Evolutionary conservation across 78 protist species (phyloP).

Genomic region (Isochrysis galbana): DNA sequence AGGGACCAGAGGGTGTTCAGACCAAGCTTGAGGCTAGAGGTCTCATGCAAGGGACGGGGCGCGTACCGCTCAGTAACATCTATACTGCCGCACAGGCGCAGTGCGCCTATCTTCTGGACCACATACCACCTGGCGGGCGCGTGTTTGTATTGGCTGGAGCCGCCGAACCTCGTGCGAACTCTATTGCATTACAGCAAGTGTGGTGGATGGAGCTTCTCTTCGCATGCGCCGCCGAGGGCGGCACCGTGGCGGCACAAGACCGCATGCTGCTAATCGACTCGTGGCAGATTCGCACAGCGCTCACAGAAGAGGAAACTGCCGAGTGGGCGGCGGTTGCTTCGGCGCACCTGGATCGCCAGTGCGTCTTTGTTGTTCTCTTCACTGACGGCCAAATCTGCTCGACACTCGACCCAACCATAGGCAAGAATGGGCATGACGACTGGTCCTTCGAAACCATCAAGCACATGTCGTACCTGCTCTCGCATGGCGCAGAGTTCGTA

Average conservation of each 20-base stretch:
- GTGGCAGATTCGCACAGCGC: not conserved
- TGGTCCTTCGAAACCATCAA: not conserved
- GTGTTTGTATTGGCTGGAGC: not conserved
- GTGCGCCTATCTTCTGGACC: not conserved
- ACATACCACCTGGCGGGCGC: not conserved
- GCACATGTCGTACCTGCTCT: not conserved
- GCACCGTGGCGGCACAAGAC: not conserved
- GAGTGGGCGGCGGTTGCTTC: not conserved
- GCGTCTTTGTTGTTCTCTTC: not conserved
- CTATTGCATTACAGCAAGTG: no score
- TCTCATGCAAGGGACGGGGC: not conserved
- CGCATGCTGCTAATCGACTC: not conserved
- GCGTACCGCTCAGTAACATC: not conserved
- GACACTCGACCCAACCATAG: not conserved
- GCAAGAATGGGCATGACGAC: not conserved
- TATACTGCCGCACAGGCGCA: not conserved
- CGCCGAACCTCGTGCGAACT: not conserved
- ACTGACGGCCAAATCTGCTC: not conserved
- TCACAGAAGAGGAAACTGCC: not conserved
- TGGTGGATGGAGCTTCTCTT: not conserved
- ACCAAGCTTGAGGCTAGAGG: not conserved
- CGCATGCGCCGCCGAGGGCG: not conserved
- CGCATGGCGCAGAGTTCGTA: not conserved
- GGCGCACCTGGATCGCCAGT: not conserved
- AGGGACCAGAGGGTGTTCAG: not conserved